Evolutionary conservation across 1,139 yeast genomes (phyloP).

Genomic region (Debaryomyces nepalensis): DNA sequence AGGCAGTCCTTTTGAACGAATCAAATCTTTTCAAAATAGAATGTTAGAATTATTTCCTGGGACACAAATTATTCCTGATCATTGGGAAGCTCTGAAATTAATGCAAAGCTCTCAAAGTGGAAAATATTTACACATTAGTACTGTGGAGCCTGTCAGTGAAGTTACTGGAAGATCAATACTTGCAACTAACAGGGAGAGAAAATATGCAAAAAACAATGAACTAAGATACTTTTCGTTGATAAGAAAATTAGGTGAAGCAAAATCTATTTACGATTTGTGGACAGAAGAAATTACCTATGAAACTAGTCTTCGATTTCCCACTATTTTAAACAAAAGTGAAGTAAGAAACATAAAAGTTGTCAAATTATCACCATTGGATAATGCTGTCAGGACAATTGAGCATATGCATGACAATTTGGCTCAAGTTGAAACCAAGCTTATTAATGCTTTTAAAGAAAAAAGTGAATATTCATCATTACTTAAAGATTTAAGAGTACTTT

Average conservation of each 20-base stretch:
- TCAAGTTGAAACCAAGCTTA: constrained; percentile 67
- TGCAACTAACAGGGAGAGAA: constrained; percentile 63
- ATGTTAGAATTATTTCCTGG: constrained; percentile 80
- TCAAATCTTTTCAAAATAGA: constrained; percentile 81
- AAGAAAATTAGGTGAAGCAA: constrained; percentile 75
- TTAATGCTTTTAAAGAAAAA: constrained; percentile 59
- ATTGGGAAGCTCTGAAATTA: constrained; percentile 60
- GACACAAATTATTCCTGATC: constrained; percentile 71
- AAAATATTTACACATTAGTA: constrained; percentile 70
- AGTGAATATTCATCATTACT: constrained; percentile 55
- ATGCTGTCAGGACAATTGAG: constrained; percentile 72
- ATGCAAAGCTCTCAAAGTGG: constrained; percentile 64
- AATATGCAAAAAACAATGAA: constrained; percentile 73
- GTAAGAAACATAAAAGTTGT: constrained; percentile 56
- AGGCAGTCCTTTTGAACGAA: constrained; percentile 89
- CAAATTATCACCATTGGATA: constrained; percentile 81
- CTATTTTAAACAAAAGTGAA: constrained; percentile 84
- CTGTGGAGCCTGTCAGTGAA: constrained; percentile 72
- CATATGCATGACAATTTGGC: constrained; percentile 73
- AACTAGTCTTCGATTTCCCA: constrained; percentile 80
- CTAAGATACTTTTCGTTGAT: constrained; percentile 70
- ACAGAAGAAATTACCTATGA: constrained; percentile 85
- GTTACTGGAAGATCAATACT: constrained; percentile 52
- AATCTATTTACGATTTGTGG: constrained; percentile 79
- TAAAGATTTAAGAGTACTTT: constrained; percentile 73